Base-by-base conservation (phyloP, 2,329 filamentous ascomycete species). In the Arthrinium phaeospermum region DNA sequence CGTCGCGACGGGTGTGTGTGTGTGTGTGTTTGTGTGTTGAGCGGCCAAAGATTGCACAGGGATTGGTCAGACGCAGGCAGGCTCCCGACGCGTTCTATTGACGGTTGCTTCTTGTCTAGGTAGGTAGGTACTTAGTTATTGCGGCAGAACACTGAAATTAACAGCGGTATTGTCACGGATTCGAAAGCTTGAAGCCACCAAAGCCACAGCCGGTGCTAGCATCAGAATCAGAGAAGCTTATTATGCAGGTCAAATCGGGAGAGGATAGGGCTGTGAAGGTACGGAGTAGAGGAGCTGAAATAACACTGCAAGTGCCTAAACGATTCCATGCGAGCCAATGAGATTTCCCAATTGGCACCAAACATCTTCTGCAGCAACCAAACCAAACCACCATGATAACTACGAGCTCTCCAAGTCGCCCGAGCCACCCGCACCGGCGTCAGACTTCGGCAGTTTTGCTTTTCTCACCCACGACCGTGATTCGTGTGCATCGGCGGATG, bases 11-110 rank as follows among this genome's bases (percentile, higher is more conserved):
- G 51, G 24, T 53, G 49, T 24, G 27, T 30, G 27, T 53, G 49
- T 24, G 74, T 82, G 24, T 53, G 49, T 24, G 27, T 30, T 2
- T 53, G 49, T 24, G 74, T 82, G 79, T 73, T 79, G 79, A 34
- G 78, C 79, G 67, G 78, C 77, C 13, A 30, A 16, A 6, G 13
- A 27, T 53, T 53, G 51, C 51, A 30, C 30, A 0, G 51, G 27
- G 27, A 57, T 57, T 57, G 51, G 51, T 30, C 14, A 57, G 51
- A 57, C 14, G 51, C 27, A 57, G 27, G 14, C 27, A 57, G 27
- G 51, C 27, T 14, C 27, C 51, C 13, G 51, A 34, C 27, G 51
- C 5, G 27, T 57, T 57, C 27, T 57, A 61, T 22, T 61, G 10
- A 37, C 30, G 30, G 16, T 30, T 34, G 30, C 34, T 61, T 37